Evolutionary conservation across 2,329 filamentous ascomycete genomes (phyloP).

Genomic region (Metarhizium anisopliae): DNA sequence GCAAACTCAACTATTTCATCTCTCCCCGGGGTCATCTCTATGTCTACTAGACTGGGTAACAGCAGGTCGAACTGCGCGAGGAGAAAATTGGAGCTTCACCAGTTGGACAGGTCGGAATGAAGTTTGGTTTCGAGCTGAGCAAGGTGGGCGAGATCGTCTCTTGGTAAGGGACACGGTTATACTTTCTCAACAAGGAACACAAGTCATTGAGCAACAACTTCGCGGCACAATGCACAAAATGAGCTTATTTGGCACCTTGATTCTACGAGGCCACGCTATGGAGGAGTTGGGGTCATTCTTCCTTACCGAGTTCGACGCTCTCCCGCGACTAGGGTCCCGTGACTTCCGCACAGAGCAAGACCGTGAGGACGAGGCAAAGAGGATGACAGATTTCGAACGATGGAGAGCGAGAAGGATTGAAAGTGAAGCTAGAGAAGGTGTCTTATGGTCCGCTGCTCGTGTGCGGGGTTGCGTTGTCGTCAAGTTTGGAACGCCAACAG

Average conservation of each 20-base stretch:
- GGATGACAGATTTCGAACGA: conserved; percentile 31
- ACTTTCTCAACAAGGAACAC: conserved; percentile 48
- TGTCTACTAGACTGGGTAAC: conserved; percentile 93
- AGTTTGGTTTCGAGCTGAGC: conserved; percentile 49
- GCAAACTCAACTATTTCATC: conserved; percentile 70
- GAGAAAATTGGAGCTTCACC: conserved; percentile 79
- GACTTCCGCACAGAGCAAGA: conserved; percentile 58
- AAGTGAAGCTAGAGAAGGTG: conserved; percentile 47
- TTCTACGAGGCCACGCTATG: conserved; percentile 68
- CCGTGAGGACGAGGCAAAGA: conserved; percentile 27
- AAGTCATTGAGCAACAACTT: conserved; percentile 30
- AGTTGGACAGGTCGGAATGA: conserved; percentile 82
- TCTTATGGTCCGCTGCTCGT: conserved; percentile 76
- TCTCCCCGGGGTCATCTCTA: conserved; percentile 50
- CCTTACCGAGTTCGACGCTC: conserved; percentile 63
- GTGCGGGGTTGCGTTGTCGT: conserved; percentile 80
- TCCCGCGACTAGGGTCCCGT: conserved; percentile 74
- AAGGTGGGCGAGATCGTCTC: conserved; percentile 42
- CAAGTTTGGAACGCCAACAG: conserved; percentile 76
- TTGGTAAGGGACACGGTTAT: conserved; percentile 80
- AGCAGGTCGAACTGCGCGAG: conserved; percentile 73
- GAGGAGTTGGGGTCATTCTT: conserved; percentile 63
- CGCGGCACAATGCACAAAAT: conserved; percentile 62
- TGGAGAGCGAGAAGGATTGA: conserved; percentile 49
- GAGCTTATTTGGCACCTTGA: conserved; percentile 74